phyloP scores from a whole-genome alignment of 1,139 yeast genomes.

The Saccharomycopsis crataegensis region DNA sequence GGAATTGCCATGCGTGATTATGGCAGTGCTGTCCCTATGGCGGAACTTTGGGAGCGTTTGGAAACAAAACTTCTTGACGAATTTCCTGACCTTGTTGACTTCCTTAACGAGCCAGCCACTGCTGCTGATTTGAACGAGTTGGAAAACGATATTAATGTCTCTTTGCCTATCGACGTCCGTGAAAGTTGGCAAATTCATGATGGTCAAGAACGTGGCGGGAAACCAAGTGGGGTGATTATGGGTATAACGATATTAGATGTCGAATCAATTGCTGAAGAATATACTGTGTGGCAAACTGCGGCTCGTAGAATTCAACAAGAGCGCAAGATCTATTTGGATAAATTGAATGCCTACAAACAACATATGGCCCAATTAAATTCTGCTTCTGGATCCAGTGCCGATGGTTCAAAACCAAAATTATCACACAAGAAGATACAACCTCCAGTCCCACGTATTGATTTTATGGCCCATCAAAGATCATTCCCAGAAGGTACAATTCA shows the following conservation, averaged over 20 bases:
- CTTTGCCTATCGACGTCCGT: slow-evolving; percentile 67
- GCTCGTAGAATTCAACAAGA: slow-evolving; percentile 40
- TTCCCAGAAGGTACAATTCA: slow-evolving; percentile 52
- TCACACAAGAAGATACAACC: slow-evolving; percentile 14
- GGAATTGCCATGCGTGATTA: slow-evolving; percentile 20
- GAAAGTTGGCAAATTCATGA: slow-evolving; percentile 72
- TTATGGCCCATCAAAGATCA: slow-evolving; percentile 37
- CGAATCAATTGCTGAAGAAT: slow-evolving; percentile 64
- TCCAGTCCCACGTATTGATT: slow-evolving; percentile 19
- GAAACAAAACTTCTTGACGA: slow-evolving; percentile 70
- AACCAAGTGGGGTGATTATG: slow-evolving; percentile 67
- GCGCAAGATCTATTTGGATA: slow-evolving; percentile 32
- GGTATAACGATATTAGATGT: slow-evolving; percentile 66
- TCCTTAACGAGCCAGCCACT: slow-evolving; percentile 63
- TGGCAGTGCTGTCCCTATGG: slow-evolving; percentile 51
- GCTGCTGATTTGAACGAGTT: slow-evolving; percentile 70
- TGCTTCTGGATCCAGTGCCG: slow-evolving; percentile 21
- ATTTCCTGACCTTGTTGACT: slow-evolving; percentile 74
- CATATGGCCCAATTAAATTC: slow-evolving; percentile 17
- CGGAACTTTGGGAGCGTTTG: slow-evolving; percentile 66
- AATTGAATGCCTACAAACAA: slow-evolving; percentile 15
- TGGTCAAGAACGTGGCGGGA: slow-evolving; percentile 74
- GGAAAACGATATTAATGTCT: slow-evolving; percentile 60
- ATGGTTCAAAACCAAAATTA: slow-evolving; percentile 4
- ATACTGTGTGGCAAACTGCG: slow-evolving; percentile 66